Base-by-base conservation (phyloP, 352 stramenopile species). In the Pythium rhizo-oryzae region DNA sequence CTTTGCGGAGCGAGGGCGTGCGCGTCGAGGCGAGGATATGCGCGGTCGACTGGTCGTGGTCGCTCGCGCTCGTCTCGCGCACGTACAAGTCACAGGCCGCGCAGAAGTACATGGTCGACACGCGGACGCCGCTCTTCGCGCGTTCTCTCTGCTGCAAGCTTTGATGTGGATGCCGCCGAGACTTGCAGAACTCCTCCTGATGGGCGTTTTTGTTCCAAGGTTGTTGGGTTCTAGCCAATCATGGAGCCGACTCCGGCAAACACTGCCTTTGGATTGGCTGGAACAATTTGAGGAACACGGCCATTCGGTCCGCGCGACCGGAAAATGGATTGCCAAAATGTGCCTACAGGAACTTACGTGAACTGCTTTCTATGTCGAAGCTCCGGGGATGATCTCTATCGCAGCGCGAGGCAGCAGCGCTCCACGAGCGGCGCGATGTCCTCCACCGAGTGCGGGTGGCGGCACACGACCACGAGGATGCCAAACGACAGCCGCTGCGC, bases 81-180 rank as follows among this genome's bases (percentile, higher is more conserved):
- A 89, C 71, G 69, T 90, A 90, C 46, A 89, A 56, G 18, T 84
- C 81, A 67, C 77, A 90, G n/a, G 80, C 78, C 4, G 78, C 54
- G 59, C 80, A 89, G 61, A 86, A 90, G 71, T 87, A 89, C 82
- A 90, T 90, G 57, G 1, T 41, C 19, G 11, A 16, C 6, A 16
- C 16, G 12, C 21, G 18, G 24, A 8, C 19, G 37, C 3, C 0
- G 56, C 4, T 6, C 21, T 44, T 18, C 18, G 59, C 8, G 47
- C 9, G 28, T 33, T 33, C 28, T 33, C 28, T 33, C 2, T 33
- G 37, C 37, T 12, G 37, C 11, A 43, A 43, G 37, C 37, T 15
- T 43, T 35, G 35, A 39, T 63, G 57, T 44, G 57, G n/a, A n/a
- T 43, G 37, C 9, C 2, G 37, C 37, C 37, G 37, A 18, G 37